Conservation (phyloP, 495 filamentous ascomycete genomes). For the Barbatosphaeria neglecta region DNA sequence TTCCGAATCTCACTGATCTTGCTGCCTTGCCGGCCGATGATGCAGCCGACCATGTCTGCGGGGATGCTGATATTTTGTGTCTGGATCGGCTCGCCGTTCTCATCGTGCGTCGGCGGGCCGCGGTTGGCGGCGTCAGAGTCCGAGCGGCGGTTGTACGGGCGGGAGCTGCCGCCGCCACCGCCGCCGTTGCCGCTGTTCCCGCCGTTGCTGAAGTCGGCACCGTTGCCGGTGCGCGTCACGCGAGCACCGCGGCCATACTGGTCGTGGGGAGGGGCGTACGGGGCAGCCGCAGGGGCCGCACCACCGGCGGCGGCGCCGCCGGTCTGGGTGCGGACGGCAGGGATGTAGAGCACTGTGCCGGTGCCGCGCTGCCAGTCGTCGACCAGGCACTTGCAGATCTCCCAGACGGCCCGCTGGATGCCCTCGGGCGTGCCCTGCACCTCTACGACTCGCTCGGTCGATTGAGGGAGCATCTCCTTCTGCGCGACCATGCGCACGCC, state of each 20-base stretch:
- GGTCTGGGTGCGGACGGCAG: slow-evolving; percentile 71
- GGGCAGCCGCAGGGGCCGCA: slow-evolving; percentile 1
- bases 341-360: slow-evolving; percentile 94
- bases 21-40: slow-evolving; percentile 84
- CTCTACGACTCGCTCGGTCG: slow-evolving; percentile 96
- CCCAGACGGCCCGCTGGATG: slow-evolving; percentile 92
- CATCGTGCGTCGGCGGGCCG: slow-evolving; percentile 69
- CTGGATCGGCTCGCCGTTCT: slow-evolving; percentile 94
- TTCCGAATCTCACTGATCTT: slow-evolving; percentile 98
- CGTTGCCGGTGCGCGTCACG: slow-evolving; percentile 91
- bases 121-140: slow-evolving; percentile 67
- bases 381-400: slow-evolving; percentile 96
- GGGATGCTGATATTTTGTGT: slow-evolving; percentile 99
- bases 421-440: slow-evolving; percentile 87
- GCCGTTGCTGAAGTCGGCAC: slow-evolving; percentile 90
- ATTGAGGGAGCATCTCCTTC: slow-evolving; percentile 98
- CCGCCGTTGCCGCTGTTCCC: slow-evolving; percentile 90
- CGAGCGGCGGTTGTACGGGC: slow-evolving; percentile 61
- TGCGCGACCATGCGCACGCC: slow-evolving; percentile 98
- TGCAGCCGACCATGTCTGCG: slow-evolving; percentile 98
- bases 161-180: slow-evolving; percentile 66
- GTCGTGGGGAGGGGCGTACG: slow-evolving; percentile 15
- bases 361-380: slow-evolving; percentile 96
- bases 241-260: slow-evolving; percentile 42
- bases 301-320: slow-evolving; percentile 35